These are phyloP conservation scores for Penicillium waksmanii DNA, from an alignment of 495 filamentous ascomycete genomes.

Conservation along the genomic window DNA sequence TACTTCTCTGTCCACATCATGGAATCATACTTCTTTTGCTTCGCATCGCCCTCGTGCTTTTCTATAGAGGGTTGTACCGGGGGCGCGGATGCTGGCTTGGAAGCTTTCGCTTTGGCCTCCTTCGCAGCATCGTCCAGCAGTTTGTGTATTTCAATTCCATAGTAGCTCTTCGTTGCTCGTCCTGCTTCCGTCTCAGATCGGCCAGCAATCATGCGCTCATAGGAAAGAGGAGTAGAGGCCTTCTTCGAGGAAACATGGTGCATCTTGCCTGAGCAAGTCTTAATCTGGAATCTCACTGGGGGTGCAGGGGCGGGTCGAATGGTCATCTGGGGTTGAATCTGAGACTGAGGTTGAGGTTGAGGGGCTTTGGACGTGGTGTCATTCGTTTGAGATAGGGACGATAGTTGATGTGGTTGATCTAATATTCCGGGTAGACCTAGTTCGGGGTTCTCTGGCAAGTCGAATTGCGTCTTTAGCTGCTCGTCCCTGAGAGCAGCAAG, in stretches of 20 bases:
- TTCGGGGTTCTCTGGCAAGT: slow-evolving; percentile 38
- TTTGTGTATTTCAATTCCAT: slow-evolving; percentile 86
- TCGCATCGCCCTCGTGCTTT: slow-evolving; percentile 36
- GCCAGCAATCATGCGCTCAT: slow-evolving; percentile 68
- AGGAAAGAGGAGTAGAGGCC: slow-evolving; percentile 54
- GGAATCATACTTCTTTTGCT: slow-evolving; percentile 41
- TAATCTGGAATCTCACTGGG: slow-evolving; percentile 49
- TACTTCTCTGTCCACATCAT: slow-evolving; percentile 89
- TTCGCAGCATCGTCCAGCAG: slow-evolving; percentile 71
- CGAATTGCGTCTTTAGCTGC: slow-evolving; percentile 43
- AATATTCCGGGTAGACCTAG: slow-evolving; percentile 15
- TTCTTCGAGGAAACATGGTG: slow-evolving; percentile 59
- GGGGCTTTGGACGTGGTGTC: slow-evolving; percentile 11
- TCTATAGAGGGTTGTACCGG: slow-evolving; percentile 43
- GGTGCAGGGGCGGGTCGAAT: slow-evolving; percentile 19
- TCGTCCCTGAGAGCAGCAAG: slow-evolving; percentile 36
- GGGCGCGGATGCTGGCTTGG: slow-evolving; percentile 14
- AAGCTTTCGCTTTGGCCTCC: slow-evolving; percentile 48
- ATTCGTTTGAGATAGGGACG: slow-evolving; percentile 4
- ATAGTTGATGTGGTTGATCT: slow-evolving; percentile 13
- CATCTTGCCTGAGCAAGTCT: slow-evolving; percentile 68
- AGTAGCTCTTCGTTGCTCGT: slow-evolving; percentile 80
- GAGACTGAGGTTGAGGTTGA: neutral
- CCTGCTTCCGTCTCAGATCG: slow-evolving; percentile 70
- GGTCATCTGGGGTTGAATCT: slow-evolving; percentile 14